A percentile compares a stretch with the other conserved stretches of the same genome.
Evolutionary conservation across 164 flowering plant genomes (phyloP).

Genomic region (Berberis vulgaris): DNA sequence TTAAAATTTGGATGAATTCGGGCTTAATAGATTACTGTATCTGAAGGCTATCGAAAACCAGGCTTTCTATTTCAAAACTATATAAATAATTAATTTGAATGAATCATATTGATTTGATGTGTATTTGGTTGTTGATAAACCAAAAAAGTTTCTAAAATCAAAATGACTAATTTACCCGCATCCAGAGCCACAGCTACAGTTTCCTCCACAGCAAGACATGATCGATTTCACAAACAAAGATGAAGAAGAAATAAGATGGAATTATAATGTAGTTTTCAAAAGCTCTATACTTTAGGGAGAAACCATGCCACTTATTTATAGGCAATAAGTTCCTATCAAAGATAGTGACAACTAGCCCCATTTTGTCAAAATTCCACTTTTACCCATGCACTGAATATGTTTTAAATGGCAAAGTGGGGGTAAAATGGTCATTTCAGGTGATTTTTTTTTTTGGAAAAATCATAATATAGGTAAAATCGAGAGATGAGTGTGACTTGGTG

Average conservation of each 20-base stretch:
- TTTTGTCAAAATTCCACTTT: background rate
- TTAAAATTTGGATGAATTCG: too few species aligned
- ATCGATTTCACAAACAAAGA: constrained; percentile 1
- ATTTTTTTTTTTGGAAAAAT: too few species aligned
- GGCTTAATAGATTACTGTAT: too few species aligned
- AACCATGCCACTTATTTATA: constrained; percentile 18
- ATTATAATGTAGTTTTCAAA: background rate
- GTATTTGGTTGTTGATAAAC: background rate
- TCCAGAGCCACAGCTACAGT: constrained; percentile 54
- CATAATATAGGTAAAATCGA: too few species aligned
- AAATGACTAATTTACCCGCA: constrained; percentile 28
- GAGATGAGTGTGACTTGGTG: too few species aligned
- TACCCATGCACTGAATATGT: too few species aligned
- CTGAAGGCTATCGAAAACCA: too few species aligned
- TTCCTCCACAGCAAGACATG: constrained; percentile 72
- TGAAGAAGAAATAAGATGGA: background rate
- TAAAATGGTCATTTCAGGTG: too few species aligned
- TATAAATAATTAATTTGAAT: too few species aligned
- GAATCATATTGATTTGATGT: background rate
- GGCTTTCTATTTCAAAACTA: too few species aligned
- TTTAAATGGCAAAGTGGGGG: background rate
- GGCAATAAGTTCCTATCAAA: constrained; percentile 1
- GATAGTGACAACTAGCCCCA: background rate
- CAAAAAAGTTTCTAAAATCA: background rate
- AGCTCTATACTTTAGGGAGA: background rate